These are phyloP conservation scores for Ophiostoma sp. DNA, from an alignment of 2,329 filamentous ascomycete species.

Conservation along the genomic window DNA sequence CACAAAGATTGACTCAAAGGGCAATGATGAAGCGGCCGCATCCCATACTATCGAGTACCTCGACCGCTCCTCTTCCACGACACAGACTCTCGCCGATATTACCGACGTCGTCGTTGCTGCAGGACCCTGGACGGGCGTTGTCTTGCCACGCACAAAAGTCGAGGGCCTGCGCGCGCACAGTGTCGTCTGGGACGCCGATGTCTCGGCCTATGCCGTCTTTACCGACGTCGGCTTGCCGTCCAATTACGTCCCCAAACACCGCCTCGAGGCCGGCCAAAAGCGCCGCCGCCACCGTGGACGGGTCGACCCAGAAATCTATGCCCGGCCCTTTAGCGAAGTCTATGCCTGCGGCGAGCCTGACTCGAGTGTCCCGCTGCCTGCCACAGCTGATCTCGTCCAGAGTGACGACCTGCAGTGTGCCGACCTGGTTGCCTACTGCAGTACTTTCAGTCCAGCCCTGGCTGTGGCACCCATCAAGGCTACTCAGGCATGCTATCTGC, in stretches of 20 bases:
- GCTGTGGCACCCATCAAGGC: conserved; percentile 67
- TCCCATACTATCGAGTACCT: conserved; percentile 59
- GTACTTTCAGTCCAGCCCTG: conserved; percentile 64
- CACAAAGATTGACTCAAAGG: conserved; percentile 57
- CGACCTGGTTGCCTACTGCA: conserved; percentile 79
- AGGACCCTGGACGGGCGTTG: conserved; percentile 62
- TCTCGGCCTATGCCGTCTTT: conserved; percentile 78
- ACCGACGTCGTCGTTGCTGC: conserved; percentile 58
- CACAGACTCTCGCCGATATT: conserved; percentile 43
- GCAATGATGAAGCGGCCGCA: conserved; percentile 30
- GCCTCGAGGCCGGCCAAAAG: conserved; percentile 49
- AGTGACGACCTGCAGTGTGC: conserved; percentile 76
- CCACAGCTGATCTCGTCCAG: conserved; percentile 71
- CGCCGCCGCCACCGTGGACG: conserved; percentile 58
- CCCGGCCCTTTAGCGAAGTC: conserved; percentile 81
- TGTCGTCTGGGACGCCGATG: conserved; percentile 63
- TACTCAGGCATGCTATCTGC: conserved; percentile 90
- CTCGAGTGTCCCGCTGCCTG: conserved; percentile 69
- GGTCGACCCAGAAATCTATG: conserved; percentile 90
- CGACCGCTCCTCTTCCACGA: conserved; percentile 47
- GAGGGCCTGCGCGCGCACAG: conserved; percentile 63
- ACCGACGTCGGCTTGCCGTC: conserved; percentile 76
- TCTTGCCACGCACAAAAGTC: conserved; percentile 60
- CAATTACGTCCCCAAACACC: conserved; percentile 59
- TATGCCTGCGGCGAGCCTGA: conserved; percentile 95